Base-by-base conservation (phyloP, 2,329 filamentous ascomycete genomes). In the Verticillium albo-atrum region DNA sequence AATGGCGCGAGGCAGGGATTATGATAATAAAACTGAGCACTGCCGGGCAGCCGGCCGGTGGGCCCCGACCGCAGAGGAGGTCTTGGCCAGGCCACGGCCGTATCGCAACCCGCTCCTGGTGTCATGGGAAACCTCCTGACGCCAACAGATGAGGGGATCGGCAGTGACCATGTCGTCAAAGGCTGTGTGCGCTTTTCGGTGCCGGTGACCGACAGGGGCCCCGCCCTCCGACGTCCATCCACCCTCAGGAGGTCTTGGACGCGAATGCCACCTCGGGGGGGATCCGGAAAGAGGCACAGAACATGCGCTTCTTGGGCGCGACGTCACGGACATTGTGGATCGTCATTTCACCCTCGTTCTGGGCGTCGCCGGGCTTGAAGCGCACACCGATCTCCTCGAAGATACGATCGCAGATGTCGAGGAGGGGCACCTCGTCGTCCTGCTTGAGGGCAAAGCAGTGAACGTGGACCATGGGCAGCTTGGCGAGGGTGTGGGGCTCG, bases 221-320 rank as follows among this genome's bases (percentile, higher is more conserved):
- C 34, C 34, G 9, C 3, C 4, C 28, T 12, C 28, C 37, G n/a
- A 23, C 37, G n/a, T 53, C 50, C 50, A 15, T 53, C 50, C 50
- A 15, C 50, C 27, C 23, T 53, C 50, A 53, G 25, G 51, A 27
- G 25, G 51, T 53, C 27, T 53, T 20, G 14, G 37, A 47, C 26
- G 83, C 81, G 77, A 97, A 97, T 15, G 93, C 95, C 6, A 97
- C 91, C 67, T 91, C 87, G 34, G 79, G 75, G 2, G 95, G 95
- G 61, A 99, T 71, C 63, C 92, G 85, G 75, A 99, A 98, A 66
- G 87, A 96, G 30, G 92, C 94, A 73, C 95, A 98, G 74, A 94
- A 98, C 93, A 97, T 97, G 70, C 89, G 85, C 81, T 99, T 99
- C 69, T 91, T 89, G 5, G 95, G 95, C 60, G 92, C 91, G 58